phyloP scores from a whole-genome alignment of 345 rosid genomes.

The Gossypium ekmanianum region DNA sequence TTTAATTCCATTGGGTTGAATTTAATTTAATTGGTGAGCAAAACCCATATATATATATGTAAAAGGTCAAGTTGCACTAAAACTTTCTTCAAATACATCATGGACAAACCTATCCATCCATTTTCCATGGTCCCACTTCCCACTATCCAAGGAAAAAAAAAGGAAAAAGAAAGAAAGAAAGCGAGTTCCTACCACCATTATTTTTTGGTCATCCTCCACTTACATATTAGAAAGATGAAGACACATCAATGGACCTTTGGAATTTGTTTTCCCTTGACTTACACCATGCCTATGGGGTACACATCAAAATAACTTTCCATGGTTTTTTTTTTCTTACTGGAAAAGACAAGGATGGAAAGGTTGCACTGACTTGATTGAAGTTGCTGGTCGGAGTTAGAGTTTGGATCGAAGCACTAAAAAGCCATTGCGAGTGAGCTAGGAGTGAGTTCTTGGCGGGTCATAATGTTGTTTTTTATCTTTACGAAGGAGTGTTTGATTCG shows the following conservation, averaged over 20 bases:
- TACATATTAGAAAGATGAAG: conserved; percentile 13
- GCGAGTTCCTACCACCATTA: conserved; percentile 23
- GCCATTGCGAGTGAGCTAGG: neutral
- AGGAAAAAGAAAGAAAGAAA: conserved; percentile 12
- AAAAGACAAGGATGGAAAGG: neutral
- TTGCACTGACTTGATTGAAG: neutral
- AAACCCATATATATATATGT: neutral
- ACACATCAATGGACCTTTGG: conserved; percentile 21
- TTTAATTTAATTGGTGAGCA: neutral
- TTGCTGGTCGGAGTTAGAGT: conserved; percentile 12
- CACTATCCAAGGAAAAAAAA: conserved; percentile 23
- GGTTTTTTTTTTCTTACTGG: conserved; percentile 7
- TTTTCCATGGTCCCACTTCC: conserved; percentile 37
- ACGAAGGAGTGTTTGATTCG: conserved; percentile 46
- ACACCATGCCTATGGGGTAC: conserved; percentile 10
- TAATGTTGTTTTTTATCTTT: conserved; percentile 9
- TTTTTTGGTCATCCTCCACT: conserved; percentile 50
- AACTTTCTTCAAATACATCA: conserved; percentile 31
- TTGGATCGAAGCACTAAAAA: neutral
- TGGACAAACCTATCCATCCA: conserved; percentile 32
- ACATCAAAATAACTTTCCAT: conserved; percentile 20
- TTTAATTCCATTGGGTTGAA: neutral
- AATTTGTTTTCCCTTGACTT: conserved; percentile 2
- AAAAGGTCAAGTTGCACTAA: conserved; percentile 28
- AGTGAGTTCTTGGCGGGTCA: neutral